These are phyloP conservation scores for Ichthyophonus hoferi DNA, from an alignment of 208 protist species.

Conservation along the genomic window DNA sequence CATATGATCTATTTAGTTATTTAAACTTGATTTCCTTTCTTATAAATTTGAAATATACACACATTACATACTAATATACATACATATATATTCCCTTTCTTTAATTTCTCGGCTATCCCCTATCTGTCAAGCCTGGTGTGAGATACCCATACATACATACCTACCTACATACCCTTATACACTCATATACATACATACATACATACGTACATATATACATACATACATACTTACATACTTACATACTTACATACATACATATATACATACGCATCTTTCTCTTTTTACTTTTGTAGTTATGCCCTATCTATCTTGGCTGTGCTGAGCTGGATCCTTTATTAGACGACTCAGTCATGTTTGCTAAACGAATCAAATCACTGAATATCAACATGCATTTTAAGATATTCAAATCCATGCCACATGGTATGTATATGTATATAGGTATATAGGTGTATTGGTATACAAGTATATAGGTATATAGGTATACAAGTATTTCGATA, in stretches of 20 bases:
- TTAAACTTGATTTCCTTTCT: no score
- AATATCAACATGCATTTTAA: not conserved
- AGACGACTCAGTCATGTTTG: slow-evolving; percentile 15
- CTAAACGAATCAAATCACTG: not conserved
- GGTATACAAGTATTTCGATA: no score
- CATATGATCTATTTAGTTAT: no score
- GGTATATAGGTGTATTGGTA: no score
- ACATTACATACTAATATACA: no score
- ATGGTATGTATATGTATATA: slow-evolving; percentile 24
- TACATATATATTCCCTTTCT: no score
- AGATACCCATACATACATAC: not conserved
- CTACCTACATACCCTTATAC: not conserved
- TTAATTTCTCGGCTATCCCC: no score
- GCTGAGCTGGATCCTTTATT: slow-evolving; percentile 13
- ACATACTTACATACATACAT: not conserved
- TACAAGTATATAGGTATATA: no score
- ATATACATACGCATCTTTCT: not conserved
- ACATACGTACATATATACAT: not conserved
- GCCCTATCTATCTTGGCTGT: not conserved
- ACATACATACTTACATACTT: not conserved
- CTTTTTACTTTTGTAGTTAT: not conserved
- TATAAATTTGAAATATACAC: no score
- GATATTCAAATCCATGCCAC: slow-evolving; percentile 1
- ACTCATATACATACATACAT: not conserved
- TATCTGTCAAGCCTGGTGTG: no score